phyloP scores from a whole-genome alignment of 768 basidiomycete species.

The Hypholoma sublateritium region DNA sequence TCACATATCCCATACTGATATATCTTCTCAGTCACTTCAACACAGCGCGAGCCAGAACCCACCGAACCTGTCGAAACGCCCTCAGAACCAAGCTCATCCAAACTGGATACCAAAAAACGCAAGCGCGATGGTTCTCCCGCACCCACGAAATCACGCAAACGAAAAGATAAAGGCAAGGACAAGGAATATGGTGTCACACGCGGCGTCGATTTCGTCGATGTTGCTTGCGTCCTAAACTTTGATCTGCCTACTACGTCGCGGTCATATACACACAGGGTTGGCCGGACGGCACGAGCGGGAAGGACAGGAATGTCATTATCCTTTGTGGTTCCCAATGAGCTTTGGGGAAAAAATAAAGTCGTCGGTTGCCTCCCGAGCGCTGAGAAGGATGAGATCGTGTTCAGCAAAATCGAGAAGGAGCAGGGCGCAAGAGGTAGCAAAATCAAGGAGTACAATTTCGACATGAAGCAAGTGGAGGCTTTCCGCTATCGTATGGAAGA shows the following conservation, averaged over 20 bases:
- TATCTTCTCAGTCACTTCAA: conserved; percentile 45
- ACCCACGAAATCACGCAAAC: conserved; percentile 34
- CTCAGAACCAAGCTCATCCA: conserved; percentile 19
- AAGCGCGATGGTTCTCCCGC: conserved; percentile 51
- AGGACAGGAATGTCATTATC: conserved; percentile 90
- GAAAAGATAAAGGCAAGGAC: conserved; percentile 55
- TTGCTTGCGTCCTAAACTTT: conserved; percentile 97
- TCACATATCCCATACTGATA: background rate
- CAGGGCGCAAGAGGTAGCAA: conserved; percentile 60
- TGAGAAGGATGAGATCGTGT: conserved; percentile 73
- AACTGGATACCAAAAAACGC: conserved; percentile 46
- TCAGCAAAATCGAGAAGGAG: conserved; percentile 73
- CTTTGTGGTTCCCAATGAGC: conserved; percentile 70
- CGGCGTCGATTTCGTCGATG: conserved; percentile 95
- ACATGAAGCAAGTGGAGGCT: conserved; percentile 94
- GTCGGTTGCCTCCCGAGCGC: conserved; percentile 71
- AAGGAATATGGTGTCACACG: conserved; percentile 93
- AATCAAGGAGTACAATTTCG: conserved; percentile 90
- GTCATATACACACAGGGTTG: conserved; percentile 93
- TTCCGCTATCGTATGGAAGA: conserved; percentile 99
- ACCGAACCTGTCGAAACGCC: conserved; percentile 6
- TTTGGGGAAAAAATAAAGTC: conserved; percentile 74
- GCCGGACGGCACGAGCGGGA: conserved; percentile 95
- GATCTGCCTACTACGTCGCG: conserved; percentile 88
- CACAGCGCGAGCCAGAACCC: conserved; percentile 44